Percentiles rank a stretch among this genome's conserved stretches.
These are phyloP conservation scores for Prunus campanulata DNA, from an alignment of 306 rosid genomes.

Conservation along the genomic window DNA sequence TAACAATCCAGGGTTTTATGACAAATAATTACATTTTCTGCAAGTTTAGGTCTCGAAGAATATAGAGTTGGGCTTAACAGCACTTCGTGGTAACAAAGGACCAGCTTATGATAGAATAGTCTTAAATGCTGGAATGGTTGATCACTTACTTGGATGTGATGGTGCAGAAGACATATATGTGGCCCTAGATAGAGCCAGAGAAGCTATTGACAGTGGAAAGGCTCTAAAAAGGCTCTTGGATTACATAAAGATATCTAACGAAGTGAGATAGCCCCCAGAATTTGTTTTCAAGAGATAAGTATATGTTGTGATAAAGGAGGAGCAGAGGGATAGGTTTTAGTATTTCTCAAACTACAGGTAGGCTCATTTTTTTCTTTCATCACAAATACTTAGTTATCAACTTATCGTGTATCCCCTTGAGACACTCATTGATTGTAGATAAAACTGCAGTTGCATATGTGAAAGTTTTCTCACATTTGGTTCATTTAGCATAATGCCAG, in stretches of 20 bases:
- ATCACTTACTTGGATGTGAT: slow-evolving; percentile 89
- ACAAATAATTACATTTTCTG: slow-evolving; percentile 16
- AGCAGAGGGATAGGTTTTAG: background rate
- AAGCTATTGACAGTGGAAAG: slow-evolving; percentile 87
- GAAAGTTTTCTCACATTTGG: background rate
- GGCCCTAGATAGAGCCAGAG: slow-evolving; percentile 87
- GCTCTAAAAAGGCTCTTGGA: slow-evolving; percentile 75
- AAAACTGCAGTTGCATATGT: background rate
- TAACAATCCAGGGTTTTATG: slow-evolving; percentile 2
- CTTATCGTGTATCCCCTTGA: background rate
- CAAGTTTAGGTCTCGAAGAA: slow-evolving; percentile 68
- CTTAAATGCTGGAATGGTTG: slow-evolving; percentile 88
- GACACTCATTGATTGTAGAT: background rate
- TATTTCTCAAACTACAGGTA: background rate
- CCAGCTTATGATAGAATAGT: slow-evolving; percentile 91
- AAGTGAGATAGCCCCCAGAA: slow-evolving; percentile 22
- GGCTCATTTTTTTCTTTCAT: background rate
- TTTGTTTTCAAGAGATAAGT: background rate
- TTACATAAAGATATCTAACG: slow-evolving; percentile 72
- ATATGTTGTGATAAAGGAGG: background rate
- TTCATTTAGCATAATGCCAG: background rate
- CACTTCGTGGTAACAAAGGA: slow-evolving; percentile 81
- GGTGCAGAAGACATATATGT: slow-evolving; percentile 75
- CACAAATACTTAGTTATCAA: background rate
- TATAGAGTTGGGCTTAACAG: slow-evolving; percentile 83